A percentile compares a stretch with the other conserved stretches of the same genome.
phyloP scores from a whole-genome alignment of 805 yeast genomes.

The Candida xiaguanensis region DNA sequence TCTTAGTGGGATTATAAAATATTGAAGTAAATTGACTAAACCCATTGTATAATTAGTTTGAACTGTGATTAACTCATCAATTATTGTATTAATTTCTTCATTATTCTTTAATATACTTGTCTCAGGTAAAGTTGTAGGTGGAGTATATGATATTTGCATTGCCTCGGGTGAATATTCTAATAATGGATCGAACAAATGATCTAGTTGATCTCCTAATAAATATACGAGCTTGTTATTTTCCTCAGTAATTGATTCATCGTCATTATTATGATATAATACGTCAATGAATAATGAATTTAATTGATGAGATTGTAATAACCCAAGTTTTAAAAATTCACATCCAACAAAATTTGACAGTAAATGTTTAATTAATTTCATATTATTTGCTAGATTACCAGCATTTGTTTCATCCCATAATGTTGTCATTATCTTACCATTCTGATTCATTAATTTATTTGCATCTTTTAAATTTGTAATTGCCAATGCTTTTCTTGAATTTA shows the following conservation, averaged over 20 bases:
- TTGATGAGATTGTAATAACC: constrained; percentile 51
- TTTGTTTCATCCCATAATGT: constrained; percentile 65
- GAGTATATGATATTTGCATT: constrained; percentile 64
- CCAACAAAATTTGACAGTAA: constrained; percentile 57
- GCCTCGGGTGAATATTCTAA: constrained; percentile 91
- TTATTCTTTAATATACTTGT: constrained; percentile 13
- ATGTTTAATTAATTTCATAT: constrained; percentile 47
- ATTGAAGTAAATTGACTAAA: constrained; percentile 71
- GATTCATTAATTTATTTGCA: constrained; percentile 52
- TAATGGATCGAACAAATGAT: constrained; percentile 84
- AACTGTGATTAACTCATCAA: constrained; percentile 62
- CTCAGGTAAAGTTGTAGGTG: constrained; percentile 40
- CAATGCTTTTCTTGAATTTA: constrained; percentile 67
- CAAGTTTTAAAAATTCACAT: constrained; percentile 47
- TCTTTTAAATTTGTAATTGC: constrained; percentile 73
- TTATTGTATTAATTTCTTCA: constrained; percentile 43
- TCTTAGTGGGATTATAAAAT: constrained; percentile 75
- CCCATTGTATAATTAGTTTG: constrained; percentile 74
- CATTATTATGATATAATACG: constrained; percentile 61
- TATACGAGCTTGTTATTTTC: constrained; percentile 74
- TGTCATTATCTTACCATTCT: constrained; percentile 39
- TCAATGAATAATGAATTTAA: constrained; percentile 61
- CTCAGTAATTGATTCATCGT: constrained; percentile 42
- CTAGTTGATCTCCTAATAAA: constrained; percentile 78
- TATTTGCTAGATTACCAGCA: constrained; percentile 65